These are phyloP conservation scores for Quercus phellos DNA, from an alignment of 331 rosid genomes.

Conservation along the genomic window DNA sequence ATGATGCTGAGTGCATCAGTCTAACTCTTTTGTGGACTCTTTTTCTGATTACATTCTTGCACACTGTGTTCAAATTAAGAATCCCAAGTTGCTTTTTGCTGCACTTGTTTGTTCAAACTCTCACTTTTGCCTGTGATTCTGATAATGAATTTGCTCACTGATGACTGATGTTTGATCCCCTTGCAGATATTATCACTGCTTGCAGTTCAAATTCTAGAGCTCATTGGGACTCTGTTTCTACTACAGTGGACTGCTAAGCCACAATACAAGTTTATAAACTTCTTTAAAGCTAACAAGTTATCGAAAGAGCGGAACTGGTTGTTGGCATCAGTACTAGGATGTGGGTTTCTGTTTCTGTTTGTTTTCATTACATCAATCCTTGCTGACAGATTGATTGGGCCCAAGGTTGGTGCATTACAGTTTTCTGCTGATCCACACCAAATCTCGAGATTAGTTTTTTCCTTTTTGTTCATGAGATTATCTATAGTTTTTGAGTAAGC, in stretches of 20 bases:
- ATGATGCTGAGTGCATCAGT: neutral
- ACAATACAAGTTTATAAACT: conserved; percentile 27
- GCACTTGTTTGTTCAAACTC: neutral
- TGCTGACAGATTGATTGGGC: conserved; percentile 40
- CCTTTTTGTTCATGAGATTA: conserved; percentile 6
- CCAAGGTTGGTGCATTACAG: conserved; percentile 50
- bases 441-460: neutral
- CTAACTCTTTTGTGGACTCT: neutral
- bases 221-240: conserved; percentile 47
- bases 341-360: conserved; percentile 53
- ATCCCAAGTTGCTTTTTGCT: neutral
- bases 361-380: conserved; percentile 49
- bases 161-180: neutral
- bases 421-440: neutral
- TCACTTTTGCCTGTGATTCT: neutral
- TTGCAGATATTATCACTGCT: conserved; percentile 64
- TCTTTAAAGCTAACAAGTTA: conserved; percentile 37
- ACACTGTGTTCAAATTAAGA: neutral
- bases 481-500: neutral
- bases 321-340: conserved; percentile 59
- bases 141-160: neutral
- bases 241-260: conserved; percentile 62
- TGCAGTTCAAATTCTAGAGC: conserved; percentile 53
- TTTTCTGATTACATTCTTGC: neutral
- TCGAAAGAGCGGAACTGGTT: conserved; percentile 54